Evolutionary conservation across 176 grass and related monocot genomes (phyloP).

Genomic region (Avena insularis): DNA sequence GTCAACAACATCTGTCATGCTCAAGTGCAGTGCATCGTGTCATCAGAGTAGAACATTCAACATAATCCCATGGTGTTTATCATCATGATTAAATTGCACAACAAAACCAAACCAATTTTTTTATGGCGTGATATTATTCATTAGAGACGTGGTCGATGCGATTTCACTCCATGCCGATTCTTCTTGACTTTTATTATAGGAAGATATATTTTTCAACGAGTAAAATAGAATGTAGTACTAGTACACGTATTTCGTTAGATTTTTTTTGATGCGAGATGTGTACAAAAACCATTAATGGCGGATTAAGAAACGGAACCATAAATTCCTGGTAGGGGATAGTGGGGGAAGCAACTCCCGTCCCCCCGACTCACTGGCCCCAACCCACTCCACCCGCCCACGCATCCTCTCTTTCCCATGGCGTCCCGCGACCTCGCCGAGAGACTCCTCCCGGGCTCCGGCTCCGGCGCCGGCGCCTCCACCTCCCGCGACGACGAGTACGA

Average conservation of each 20-base stretch:
- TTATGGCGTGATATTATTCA: too few relatives aligned
- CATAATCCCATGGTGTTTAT: background rate
- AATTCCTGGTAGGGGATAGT: slow-evolving; percentile 12
- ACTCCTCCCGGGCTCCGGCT: slow-evolving; percentile 44
- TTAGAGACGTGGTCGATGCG: background rate
- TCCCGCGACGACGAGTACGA: slow-evolving; percentile 47
- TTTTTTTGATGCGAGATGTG: background rate
- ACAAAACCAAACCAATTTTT: background rate
- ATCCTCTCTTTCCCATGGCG: slow-evolving; percentile 40
- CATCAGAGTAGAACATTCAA: background rate
- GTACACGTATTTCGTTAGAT: background rate
- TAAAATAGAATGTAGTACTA: background rate
- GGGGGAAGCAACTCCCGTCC: background rate
- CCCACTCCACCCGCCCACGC: slow-evolving; percentile 3
- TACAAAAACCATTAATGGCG: background rate
- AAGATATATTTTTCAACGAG: too few relatives aligned
- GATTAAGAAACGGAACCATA: slow-evolving; percentile 9
- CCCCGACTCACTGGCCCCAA: slow-evolving; percentile 11
- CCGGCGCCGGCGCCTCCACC: slow-evolving; percentile 12
- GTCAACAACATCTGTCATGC: background rate
- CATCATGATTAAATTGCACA: background rate
- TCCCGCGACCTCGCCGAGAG: slow-evolving; percentile 57
- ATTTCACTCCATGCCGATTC: background rate
- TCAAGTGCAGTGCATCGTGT: background rate
- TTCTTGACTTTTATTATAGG: background rate